phyloP scores from a whole-genome alignment of 768 basidiomycete genomes.

The Mycena pura region DNA sequence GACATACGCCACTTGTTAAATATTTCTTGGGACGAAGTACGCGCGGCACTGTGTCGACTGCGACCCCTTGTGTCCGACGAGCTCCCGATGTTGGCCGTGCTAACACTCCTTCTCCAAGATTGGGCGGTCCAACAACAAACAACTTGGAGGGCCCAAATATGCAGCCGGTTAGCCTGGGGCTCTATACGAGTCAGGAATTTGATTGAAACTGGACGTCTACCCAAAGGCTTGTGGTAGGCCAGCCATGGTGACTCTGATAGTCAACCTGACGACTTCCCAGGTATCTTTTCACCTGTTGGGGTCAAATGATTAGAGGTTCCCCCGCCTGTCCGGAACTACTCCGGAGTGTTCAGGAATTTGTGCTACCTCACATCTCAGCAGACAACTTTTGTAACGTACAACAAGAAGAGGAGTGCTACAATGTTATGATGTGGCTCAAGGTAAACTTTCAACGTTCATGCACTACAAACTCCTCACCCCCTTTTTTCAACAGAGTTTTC shows the following conservation, averaged over 20 bases:
- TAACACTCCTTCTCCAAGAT: too few species aligned
- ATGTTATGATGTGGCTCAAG: not conserved
- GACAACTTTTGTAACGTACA: not conserved
- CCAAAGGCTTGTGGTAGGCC: not conserved
- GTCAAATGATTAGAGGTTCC: not conserved
- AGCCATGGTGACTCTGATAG: not conserved
- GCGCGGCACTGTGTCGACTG: not conserved
- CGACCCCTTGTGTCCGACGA: too few species aligned
- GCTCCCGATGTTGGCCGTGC: too few species aligned
- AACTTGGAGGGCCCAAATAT: not conserved
- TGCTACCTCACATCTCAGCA: not conserved
- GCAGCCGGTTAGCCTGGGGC: not conserved
- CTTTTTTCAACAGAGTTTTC: too few species aligned
- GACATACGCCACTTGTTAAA: not conserved
- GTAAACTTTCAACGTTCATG: not conserved
- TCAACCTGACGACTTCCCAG: not conserved
- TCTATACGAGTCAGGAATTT: not conserved
- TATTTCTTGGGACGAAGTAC: not conserved
- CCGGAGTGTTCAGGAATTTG: not conserved
- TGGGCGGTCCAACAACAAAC: not conserved
- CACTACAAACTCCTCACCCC: too few species aligned
- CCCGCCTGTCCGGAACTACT: too few species aligned
- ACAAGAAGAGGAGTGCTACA: not conserved
- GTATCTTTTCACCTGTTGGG: not conserved
- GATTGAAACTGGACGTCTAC: not conserved